Evolutionary conservation across 139 green algal genomes (phyloP).

Genomic region (Chlamydomonas sp.): DNA sequence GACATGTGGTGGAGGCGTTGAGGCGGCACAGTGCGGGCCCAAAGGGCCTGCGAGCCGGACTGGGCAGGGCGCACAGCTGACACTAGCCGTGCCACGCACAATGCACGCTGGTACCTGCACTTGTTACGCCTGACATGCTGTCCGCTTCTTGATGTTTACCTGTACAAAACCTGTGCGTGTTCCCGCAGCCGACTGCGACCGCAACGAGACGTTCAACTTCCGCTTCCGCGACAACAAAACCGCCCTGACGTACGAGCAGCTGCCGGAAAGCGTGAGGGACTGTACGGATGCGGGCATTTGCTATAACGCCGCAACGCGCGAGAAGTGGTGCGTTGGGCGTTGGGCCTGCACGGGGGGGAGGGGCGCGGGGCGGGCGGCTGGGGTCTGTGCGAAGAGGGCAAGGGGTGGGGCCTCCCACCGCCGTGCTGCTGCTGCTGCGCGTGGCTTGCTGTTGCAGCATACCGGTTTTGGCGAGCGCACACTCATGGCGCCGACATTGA

Average conservation of each 20-base stretch:
- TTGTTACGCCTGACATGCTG: background rate
- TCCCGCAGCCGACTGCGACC: background rate
- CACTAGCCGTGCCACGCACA: background rate
- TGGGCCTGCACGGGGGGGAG: no score
- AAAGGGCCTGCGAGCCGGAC: no score
- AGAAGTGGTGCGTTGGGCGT: conserved; percentile 35
- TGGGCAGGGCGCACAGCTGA: no score
- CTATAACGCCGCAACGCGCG: conserved; percentile 38
- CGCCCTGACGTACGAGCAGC: background rate
- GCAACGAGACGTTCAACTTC: conserved; percentile 27
- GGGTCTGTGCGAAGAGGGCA: no score
- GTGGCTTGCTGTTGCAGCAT: no score
- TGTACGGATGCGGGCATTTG: conserved; percentile 23
- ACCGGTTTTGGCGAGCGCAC: no score
- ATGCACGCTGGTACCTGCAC: background rate
- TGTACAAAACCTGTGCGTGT: background rate
- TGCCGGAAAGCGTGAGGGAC: conserved; percentile 15
- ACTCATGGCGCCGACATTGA: no score
- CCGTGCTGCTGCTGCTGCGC: no score
- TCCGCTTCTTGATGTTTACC: background rate
- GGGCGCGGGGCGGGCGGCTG: no score
- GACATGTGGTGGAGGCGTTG: no score
- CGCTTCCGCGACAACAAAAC: background rate
- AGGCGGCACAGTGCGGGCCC: no score
- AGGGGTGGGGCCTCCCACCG: no score